Percentiles rank a stretch among this genome's conserved stretches.
These are phyloP conservation scores for Trichosporon faecale DNA, from an alignment of 1,284 basidiomycete species.

Conservation along the genomic window DNA sequence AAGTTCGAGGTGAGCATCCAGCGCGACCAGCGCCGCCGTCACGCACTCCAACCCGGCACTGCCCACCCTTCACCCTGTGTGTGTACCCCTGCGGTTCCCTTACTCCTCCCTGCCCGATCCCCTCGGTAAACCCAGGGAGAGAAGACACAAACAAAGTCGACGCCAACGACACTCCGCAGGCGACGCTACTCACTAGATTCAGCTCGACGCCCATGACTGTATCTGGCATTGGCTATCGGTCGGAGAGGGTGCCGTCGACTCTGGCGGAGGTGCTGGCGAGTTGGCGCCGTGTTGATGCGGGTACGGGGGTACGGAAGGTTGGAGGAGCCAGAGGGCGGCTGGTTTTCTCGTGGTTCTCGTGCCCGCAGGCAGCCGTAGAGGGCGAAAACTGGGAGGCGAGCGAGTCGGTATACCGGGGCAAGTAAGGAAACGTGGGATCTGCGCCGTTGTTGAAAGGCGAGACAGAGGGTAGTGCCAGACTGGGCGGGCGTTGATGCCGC, in stretches of 20 bases:
- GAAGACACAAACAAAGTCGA: background rate
- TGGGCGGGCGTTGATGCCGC: too few species aligned
- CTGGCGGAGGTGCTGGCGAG: background rate
- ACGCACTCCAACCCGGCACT: background rate
- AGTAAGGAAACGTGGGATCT: background rate
- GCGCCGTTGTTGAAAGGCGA: constrained; percentile 3
- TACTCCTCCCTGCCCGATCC: background rate
- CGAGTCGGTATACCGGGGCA: background rate
- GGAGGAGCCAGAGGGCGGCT: background rate
- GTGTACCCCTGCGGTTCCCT: background rate
- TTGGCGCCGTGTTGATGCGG: background rate
- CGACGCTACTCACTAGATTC: background rate
- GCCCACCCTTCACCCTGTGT: background rate
- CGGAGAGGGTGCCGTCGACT: background rate
- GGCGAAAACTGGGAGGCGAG: background rate
- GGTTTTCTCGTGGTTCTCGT: background rate
- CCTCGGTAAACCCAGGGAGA: background rate
- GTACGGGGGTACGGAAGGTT: background rate
- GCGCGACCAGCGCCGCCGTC: background rate
- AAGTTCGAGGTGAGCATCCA: too few species aligned
- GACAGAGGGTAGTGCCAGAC: background rate
- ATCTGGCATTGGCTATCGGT: constrained; percentile 6
- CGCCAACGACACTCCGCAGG: background rate
- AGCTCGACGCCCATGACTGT: constrained; percentile 5
- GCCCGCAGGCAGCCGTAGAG: constrained; percentile 1